Base-by-base conservation (phyloP, 495 filamentous ascomycete species). In the Podospora fimiseda region DNA sequence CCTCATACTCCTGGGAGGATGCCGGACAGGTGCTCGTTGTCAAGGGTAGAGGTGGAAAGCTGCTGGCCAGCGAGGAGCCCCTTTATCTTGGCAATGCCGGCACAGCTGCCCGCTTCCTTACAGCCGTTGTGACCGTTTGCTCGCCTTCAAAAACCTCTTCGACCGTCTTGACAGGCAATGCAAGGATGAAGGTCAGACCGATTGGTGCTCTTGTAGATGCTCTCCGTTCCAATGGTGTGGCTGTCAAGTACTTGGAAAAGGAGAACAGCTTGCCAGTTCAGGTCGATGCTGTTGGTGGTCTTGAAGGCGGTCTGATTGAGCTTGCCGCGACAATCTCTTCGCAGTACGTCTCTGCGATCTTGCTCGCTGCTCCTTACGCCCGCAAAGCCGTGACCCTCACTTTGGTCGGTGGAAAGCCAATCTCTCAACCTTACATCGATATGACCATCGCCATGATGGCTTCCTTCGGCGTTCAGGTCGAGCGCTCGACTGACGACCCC, bases 391-490 rank as follows among this genome's bases (percentile, higher is more conserved):
- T 97, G 22, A 96, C 89, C 6, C 73, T 99, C 55, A 85, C 83
- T 8, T 74, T 99, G 42, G 86, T 96, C 38, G 92, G 92, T 38
- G 93, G 90, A 49, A 95, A 94, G 71, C 91, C 92, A 2, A 96
- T 97, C 55, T 96, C 92, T 1, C 90, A 96, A 66, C 85, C 85
- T 14, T 99, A 99, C 63, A 97, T 97, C 64, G 90, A 97, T 60
- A 96, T 99, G 91, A 99, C 93, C 14, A 91, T 89, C 13, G 80
- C 89, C 16, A 97, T 99, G 91, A 99, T 99, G 93, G 79, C 84
- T 27, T 80, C 84, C 4, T 99, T 99, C 62, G 93, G 93, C 37
- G 83, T 97, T 47, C 66, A 85, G 30, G 92, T 96, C 30, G 70
- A 80, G 49, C 65, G 66, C 44, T 72, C 72, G 2, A 52, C 70